Evolutionary conservation across 768 basidiomycete species (phyloP).

Genomic region (Crassisporium funariophilum): DNA sequence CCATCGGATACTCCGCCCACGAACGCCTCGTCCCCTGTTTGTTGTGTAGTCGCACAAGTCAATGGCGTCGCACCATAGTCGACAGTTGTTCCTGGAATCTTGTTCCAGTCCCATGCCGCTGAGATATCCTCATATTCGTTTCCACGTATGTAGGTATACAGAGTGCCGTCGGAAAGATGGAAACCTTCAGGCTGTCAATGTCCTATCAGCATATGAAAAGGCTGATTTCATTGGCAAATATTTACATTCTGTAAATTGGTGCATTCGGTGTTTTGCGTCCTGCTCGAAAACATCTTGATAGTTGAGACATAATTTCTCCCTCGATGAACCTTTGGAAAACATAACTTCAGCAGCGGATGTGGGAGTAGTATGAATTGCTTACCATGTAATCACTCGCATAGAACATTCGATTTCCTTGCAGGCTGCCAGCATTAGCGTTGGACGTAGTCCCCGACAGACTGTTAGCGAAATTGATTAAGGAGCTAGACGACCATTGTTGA

Average conservation of each 20-base stretch:
- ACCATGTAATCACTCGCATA: constrained; percentile 74
- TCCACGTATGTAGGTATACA: constrained; percentile 65
- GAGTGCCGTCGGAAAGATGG: constrained; percentile 66
- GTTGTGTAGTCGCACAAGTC: constrained; percentile 43
- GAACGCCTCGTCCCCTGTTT: constrained; percentile 53
- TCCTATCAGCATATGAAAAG: constrained; percentile 1
- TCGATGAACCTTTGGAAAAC: constrained; percentile 55
- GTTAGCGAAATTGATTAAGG: constrained; percentile 40
- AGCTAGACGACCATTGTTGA: constrained; percentile 48
- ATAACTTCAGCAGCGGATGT: constrained; percentile 2
- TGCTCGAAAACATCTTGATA: constrained; percentile 61
- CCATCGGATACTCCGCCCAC: constrained; percentile 71
- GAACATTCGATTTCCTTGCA: constrained; percentile 65
- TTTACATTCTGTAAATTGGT: constrained; percentile 63
- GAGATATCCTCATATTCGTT: constrained; percentile 75
- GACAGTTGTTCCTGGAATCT: constrained; percentile 71
- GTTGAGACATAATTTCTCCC: constrained; percentile 60
- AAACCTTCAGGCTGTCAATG: constrained; percentile 56
- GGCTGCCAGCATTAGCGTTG: constrained; percentile 55
- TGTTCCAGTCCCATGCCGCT: constrained; percentile 77
- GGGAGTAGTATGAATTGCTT: constrained; percentile 5
- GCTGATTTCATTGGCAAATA: not conserved
- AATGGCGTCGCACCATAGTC: constrained; percentile 62
- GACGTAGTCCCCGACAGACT: constrained; percentile 36
- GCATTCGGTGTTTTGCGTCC: constrained; percentile 66